These are phyloP conservation scores for Fraxinus baroniana DNA, from an alignment of 305 asterid genomes.

Conservation along the genomic window DNA sequence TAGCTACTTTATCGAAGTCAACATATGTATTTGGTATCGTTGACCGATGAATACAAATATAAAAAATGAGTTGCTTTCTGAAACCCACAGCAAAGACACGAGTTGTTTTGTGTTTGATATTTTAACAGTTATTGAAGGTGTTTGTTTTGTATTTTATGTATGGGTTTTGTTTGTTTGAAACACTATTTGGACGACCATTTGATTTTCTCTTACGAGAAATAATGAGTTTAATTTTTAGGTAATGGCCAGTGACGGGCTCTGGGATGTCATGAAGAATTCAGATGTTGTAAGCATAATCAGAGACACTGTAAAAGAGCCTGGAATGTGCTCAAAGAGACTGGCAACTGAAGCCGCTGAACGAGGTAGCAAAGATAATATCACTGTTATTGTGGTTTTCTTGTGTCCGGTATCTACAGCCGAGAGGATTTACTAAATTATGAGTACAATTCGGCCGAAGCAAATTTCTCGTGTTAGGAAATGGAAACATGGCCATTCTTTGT, in stretches of 20 bases:
- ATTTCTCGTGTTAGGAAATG: background rate
- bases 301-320: constrained; percentile 87
- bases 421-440: constrained; percentile 68
- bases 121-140: background rate
- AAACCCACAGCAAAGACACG: background rate
- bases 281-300: constrained; percentile 72
- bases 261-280: constrained; percentile 73
- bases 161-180: background rate
- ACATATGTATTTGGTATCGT: background rate
- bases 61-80: background rate
- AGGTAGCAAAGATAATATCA: constrained; percentile 88
- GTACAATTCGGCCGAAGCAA: background rate
- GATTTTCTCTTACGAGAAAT: background rate
- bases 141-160: background rate
- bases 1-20: background rate
- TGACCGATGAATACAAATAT: background rate
- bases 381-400: constrained; percentile 74
- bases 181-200: background rate
- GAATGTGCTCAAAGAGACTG: constrained; percentile 92
- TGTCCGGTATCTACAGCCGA: constrained; percentile 88
- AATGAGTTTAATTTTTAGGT: constrained; percentile 45
- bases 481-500: background rate
- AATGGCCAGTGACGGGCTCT: constrained; percentile 89
- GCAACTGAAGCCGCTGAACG: constrained; percentile 83
- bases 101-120: background rate